phyloP scores from a whole-genome alignment of 2,329 filamentous ascomycete genomes.

The Trichoderma semiorbis region DNA sequence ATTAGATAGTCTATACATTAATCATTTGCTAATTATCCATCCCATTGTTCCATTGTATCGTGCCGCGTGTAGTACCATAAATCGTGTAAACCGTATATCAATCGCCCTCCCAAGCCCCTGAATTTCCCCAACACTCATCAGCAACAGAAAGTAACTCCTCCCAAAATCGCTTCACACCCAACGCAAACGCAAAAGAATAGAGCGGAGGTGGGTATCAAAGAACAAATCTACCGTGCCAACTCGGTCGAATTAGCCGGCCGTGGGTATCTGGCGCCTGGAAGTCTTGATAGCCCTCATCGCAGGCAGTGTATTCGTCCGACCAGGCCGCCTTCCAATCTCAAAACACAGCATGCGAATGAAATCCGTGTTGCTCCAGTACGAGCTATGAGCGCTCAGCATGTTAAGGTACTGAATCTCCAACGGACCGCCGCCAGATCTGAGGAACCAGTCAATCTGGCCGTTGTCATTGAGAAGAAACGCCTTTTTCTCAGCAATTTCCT shows the following conservation, averaged over 20 bases:
- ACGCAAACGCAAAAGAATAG: background rate
- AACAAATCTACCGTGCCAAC: background rate
- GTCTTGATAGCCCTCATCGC: slow-evolving; percentile 58
- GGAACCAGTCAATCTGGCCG: slow-evolving; percentile 87
- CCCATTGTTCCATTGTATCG: background rate
- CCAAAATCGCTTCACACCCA: background rate
- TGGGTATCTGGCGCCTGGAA: slow-evolving; percentile 36
- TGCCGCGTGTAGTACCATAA: background rate
- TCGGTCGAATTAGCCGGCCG: background rate
- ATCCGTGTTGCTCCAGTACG: slow-evolving; percentile 85
- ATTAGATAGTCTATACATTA: background rate
- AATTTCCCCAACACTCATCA: background rate
- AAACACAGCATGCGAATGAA: slow-evolving; percentile 88
- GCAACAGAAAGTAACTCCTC: background rate
- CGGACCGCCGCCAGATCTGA: slow-evolving; percentile 79
- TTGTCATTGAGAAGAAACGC: slow-evolving; percentile 91
- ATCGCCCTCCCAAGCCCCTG: background rate
- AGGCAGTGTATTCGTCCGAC: slow-evolving; percentile 57
- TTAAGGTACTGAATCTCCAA: slow-evolving; percentile 95
- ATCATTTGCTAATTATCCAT: background rate
- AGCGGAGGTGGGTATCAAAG: background rate
- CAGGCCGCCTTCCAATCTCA: slow-evolving; percentile 75
- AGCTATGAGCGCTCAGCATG: slow-evolving; percentile 93
- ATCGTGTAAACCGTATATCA: background rate
- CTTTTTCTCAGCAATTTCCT: slow-evolving; percentile 87